phyloP scores from a whole-genome alignment of 1,284 basidiomycete species.

The Sanghuangporus sanghuang region DNA sequence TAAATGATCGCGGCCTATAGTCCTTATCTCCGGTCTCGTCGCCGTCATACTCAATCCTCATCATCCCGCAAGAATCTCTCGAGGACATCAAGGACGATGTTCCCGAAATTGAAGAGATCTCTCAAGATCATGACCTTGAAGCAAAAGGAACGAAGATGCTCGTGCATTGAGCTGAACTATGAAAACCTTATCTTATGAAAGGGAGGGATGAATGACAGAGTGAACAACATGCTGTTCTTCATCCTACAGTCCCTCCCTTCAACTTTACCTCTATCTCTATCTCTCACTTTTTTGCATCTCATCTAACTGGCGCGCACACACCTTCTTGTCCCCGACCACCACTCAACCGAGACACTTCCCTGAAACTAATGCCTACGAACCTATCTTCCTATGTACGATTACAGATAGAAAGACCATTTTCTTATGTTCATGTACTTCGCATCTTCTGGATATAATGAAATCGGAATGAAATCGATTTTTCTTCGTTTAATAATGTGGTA shows the following conservation, averaged over 20 bases:
- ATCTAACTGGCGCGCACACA: background rate
- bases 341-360: too few species aligned
- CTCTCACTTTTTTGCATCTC: background rate
- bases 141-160: background rate
- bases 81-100: background rate
- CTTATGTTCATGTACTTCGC: background rate
- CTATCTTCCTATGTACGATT: too few species aligned
- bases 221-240: background rate
- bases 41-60: slow-evolving; percentile 61
- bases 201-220: too few species aligned
- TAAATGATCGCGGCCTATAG: slow-evolving; percentile 28
- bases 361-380: too few species aligned
- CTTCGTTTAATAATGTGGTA: too few species aligned
- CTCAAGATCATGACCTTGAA: background rate
- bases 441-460: background rate
- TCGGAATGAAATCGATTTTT: too few species aligned
- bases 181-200: too few species aligned
- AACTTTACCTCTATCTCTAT: background rate
- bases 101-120: background rate
- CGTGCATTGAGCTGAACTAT: too few species aligned
- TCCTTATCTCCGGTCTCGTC: slow-evolving; percentile 62
- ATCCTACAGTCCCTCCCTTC: background rate
- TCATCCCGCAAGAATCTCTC: slow-evolving; percentile 49
- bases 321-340: too few species aligned
- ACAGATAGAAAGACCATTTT: too few species aligned